Evolutionary conservation across 208 protist genomes (phyloP).

Genomic region (Crithidia expoeki): DNA sequence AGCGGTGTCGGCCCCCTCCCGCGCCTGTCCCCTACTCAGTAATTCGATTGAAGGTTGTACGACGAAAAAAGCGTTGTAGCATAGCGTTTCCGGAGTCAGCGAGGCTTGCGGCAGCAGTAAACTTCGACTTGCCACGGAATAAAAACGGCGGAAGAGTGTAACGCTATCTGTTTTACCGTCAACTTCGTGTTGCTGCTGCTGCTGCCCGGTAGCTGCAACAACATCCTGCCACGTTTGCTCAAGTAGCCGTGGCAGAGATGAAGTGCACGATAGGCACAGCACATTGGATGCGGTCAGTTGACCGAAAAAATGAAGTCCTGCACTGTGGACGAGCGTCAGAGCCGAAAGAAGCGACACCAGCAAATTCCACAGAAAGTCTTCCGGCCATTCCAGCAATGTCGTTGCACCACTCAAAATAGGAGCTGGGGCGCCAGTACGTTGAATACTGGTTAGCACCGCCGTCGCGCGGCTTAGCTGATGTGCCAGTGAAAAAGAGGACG

Average conservation of each 20-base stretch:
- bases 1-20: background rate
- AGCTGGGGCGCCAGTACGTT: background rate
- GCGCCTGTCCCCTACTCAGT: slow-evolving; percentile 2
- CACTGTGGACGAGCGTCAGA: slow-evolving; percentile 63
- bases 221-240: slow-evolving; percentile 36
- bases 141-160: slow-evolving; percentile 30
- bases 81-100: slow-evolving; percentile 44
- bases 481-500: slow-evolving; percentile 18
- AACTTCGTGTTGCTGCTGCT: background rate
- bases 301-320: slow-evolving; percentile 71
- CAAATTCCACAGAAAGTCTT: slow-evolving; percentile 82
- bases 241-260: slow-evolving; percentile 31
- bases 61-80: slow-evolving; percentile 58
- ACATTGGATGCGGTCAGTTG: slow-evolving; percentile 63
- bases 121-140: slow-evolving; percentile 17
- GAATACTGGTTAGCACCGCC: slow-evolving; percentile 7
- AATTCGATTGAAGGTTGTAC: slow-evolving; percentile 25
- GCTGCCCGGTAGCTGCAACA: background rate
- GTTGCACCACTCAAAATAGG: background rate
- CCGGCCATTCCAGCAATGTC: slow-evolving; percentile 61
- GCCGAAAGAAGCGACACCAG: slow-evolving; percentile 63
- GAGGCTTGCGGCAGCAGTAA: slow-evolving; percentile 37
- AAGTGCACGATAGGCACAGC: slow-evolving; percentile 64
- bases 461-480: slow-evolving; percentile 30
- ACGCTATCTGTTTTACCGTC: background rate